Conservation (phyloP, 2,329 filamentous ascomycete species). For the Fusarium xylarioides region DNA sequence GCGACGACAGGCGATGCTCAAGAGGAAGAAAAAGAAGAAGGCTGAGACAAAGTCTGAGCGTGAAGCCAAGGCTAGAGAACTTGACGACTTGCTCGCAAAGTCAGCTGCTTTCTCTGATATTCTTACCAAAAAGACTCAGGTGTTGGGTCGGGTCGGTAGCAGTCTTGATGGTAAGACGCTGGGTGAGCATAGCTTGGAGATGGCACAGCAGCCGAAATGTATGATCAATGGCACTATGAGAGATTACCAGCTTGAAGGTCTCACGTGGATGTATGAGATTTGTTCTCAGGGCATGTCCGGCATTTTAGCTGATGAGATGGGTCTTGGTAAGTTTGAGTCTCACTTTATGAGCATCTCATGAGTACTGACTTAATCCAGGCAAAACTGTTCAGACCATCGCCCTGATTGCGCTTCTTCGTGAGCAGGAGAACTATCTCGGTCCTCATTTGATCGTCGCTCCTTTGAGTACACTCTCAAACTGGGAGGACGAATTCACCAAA, state of each 20-base stretch:
- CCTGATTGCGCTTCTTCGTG: constrained; percentile 84
- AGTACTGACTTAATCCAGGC: constrained; percentile 55
- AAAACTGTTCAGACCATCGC: constrained; percentile 95
- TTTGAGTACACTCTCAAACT: constrained; percentile 91
- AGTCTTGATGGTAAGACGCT: constrained; percentile 67
- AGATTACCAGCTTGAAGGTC: constrained; percentile 90
- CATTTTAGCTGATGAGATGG: constrained; percentile 95
- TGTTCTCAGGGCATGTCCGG: constrained; percentile 85
- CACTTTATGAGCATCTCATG: not conserved
- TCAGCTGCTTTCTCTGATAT: constrained; percentile 70
- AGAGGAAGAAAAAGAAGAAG: constrained; percentile 58
- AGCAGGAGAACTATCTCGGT: constrained; percentile 83
- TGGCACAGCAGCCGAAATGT: constrained; percentile 85
- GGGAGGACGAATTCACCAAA: constrained; percentile 91
- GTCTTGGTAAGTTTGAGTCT: constrained; percentile 62
- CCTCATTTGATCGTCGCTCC: constrained; percentile 93
- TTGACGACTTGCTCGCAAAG: constrained; percentile 67
- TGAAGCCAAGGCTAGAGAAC: constrained; percentile 65
- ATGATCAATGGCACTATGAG: constrained; percentile 91
- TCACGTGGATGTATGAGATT: constrained; percentile 94
- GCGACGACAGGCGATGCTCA: constrained; percentile 47
- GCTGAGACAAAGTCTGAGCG: constrained; percentile 63
- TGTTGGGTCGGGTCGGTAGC: constrained; percentile 68
- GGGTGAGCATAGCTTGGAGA: constrained; percentile 73
- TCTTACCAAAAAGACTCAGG: constrained; percentile 70